phyloP scores from a whole-genome alignment of 192 early-diverging fungal genomes.

The Coemansia sp. region DNA sequence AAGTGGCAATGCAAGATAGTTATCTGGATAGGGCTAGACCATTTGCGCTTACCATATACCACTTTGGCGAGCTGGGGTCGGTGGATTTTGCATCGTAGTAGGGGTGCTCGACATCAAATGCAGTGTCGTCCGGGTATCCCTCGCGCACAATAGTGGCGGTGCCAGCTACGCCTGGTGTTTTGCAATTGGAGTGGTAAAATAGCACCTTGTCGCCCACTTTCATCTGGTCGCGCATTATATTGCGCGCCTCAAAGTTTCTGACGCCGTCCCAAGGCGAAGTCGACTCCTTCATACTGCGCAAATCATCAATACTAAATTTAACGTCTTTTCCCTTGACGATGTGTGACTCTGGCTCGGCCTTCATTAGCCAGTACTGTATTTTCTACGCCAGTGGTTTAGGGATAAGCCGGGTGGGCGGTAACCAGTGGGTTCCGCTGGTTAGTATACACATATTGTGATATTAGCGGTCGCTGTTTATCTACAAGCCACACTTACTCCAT shows the following conservation, averaged over 20 bases:
- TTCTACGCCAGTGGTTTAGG: not conserved
- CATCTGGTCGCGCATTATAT: slow-evolving; percentile 79
- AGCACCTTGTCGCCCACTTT: slow-evolving; percentile 70
- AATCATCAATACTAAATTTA: slow-evolving; percentile 74
- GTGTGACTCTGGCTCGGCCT: slow-evolving; percentile 77
- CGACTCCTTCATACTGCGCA: slow-evolving; percentile 50
- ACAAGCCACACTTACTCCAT: not conserved
- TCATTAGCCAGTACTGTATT: slow-evolving; percentile 75
- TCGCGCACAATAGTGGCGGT: slow-evolving; percentile 62
- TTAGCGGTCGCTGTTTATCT: too few relatives aligned
- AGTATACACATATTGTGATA: not conserved
- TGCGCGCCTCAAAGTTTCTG: slow-evolving; percentile 81
- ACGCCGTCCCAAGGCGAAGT: slow-evolving; percentile 66
- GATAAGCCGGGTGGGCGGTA: not conserved
- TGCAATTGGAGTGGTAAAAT: slow-evolving; percentile 91
- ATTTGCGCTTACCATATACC: slow-evolving; percentile 75
- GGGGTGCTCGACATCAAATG: slow-evolving; percentile 70
- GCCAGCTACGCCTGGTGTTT: slow-evolving; percentile 81
- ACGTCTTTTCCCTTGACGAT: slow-evolving; percentile 68
- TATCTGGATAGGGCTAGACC: too few relatives aligned
- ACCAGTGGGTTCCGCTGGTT: not conserved
- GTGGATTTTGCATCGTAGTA: slow-evolving; percentile 82
- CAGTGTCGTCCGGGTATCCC: slow-evolving; percentile 77
- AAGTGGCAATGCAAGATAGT: too few relatives aligned
- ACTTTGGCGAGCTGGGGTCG: slow-evolving; percentile 64